phyloP scores from a whole-genome alignment of 257 asterid genomes.

The Anisodus tanguticus region DNA sequence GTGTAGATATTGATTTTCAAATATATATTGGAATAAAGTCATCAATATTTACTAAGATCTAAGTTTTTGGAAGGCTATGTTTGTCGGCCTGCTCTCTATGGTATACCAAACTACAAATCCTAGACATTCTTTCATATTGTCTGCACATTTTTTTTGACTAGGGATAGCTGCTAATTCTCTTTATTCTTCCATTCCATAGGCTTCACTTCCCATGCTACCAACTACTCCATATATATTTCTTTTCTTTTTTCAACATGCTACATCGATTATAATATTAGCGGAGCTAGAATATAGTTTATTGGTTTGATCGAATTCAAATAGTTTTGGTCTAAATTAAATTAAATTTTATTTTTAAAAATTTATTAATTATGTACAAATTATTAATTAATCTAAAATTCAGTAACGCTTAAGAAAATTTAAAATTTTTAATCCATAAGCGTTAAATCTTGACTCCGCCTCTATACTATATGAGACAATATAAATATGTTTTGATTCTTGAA shows the following conservation, averaged over 20 bases:
- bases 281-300: no score
- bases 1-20: slow-evolving; percentile 36
- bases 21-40: slow-evolving; percentile 1
- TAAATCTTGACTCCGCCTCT: no score
- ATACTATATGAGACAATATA: neutral
- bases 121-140: slow-evolving; percentile 33
- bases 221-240: neutral
- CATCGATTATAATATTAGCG: neutral
- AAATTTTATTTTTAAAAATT: no score
- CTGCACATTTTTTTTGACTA: slow-evolving; percentile 21
- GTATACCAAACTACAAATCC: slow-evolving; percentile 14
- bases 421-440: no score
- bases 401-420: no score
- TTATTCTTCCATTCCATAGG: slow-evolving; percentile 40
- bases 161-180: slow-evolving; percentile 36
- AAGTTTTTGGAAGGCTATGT: slow-evolving; percentile 33
- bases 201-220: slow-evolving; percentile 14
- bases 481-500: neutral
- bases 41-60: neutral
- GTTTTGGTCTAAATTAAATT: no score
- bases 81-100: slow-evolving; percentile 29
- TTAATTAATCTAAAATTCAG: no score
- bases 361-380: no score
- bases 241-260: neutral
- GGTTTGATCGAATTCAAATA: no score